Evolutionary conservation across 2,329 filamentous ascomycete genomes (phyloP).

Genomic region (Coniosporium tulheliwenetii): DNA sequence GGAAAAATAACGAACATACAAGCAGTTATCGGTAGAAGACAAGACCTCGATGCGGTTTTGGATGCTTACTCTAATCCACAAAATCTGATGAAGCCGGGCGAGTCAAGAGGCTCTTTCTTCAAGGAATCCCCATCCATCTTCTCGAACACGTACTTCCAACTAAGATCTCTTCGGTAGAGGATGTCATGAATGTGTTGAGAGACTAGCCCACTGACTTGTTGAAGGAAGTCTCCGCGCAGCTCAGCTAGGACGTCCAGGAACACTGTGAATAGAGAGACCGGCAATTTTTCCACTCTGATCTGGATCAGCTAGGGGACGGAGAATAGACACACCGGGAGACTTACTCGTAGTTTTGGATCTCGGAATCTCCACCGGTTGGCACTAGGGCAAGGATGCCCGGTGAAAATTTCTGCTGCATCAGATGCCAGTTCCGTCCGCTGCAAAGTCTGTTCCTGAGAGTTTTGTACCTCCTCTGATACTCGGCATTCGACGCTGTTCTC

Average conservation of each 20-base stretch:
- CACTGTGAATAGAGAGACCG: constrained; percentile 1
- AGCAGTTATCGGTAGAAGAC: background rate
- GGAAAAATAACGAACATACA: background rate
- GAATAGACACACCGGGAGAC: background rate
- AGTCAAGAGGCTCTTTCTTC: constrained; percentile 1
- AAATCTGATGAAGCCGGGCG: constrained; percentile 1
- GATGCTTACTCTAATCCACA: constrained; percentile 8
- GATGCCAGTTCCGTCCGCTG: constrained; percentile 1
- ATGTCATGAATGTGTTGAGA: constrained; percentile 1
- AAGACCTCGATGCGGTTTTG: background rate
- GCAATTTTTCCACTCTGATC: constrained; percentile 1
- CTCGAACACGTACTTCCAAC: constrained; percentile 1
- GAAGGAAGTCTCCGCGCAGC: constrained; percentile 1
- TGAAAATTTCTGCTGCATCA: constrained; percentile 1
- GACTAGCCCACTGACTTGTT: constrained; percentile 1
- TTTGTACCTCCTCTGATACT: background rate
- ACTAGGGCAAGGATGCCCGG: constrained; percentile 1
- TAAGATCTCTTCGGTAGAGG: background rate
- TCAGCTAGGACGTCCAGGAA: constrained; percentile 1
- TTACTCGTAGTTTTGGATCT: constrained; percentile 1
- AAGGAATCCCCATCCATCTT: background rate
- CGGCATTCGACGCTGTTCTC: background rate
- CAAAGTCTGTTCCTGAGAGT: background rate
- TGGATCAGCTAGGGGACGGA: background rate
- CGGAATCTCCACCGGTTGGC: background rate